Percentiles rank a stretch among this genome's conserved stretches.
phyloP scores from a whole-genome alignment of 768 basidiomycete species.

The Russula lepida region DNA sequence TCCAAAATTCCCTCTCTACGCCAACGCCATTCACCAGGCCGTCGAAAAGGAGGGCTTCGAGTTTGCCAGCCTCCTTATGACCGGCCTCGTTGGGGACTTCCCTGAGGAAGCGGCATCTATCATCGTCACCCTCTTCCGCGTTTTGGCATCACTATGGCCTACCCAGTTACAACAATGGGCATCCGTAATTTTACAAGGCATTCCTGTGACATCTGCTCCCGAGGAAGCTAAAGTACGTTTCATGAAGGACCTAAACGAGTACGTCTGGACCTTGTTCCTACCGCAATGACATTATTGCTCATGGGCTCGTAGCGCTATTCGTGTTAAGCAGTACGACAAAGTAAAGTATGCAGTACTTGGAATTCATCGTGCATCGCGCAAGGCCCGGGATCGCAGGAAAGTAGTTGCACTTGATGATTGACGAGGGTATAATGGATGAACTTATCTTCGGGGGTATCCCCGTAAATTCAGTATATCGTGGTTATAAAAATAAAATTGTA shows the following conservation, averaged over 20 bases:
- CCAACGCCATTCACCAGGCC: constrained; percentile 48
- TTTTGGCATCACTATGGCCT: constrained; percentile 59
- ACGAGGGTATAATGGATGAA: constrained; percentile 18
- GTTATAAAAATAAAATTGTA: not conserved
- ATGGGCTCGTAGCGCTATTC: constrained; percentile 47
- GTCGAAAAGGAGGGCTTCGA: constrained; percentile 66
- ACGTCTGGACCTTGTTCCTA: constrained; percentile 28
- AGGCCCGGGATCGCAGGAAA: constrained; percentile 56
- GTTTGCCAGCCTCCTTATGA: constrained; percentile 58
- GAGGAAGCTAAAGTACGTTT: constrained; percentile 63
- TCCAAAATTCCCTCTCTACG: constrained; percentile 55
- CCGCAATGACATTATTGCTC: constrained; percentile 8
- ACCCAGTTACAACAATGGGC: constrained; percentile 65
- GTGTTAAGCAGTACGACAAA: constrained; percentile 60
- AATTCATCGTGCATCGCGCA: constrained; percentile 67
- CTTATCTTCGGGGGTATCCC: constrained; percentile 3
- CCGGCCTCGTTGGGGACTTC: constrained; percentile 79
- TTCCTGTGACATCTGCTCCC: constrained; percentile 55
- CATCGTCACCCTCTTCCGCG: constrained; percentile 72
- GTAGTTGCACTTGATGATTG: constrained; percentile 35
- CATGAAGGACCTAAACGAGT: constrained; percentile 68
- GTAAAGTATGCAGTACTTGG: constrained; percentile 70
- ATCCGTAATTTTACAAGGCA: constrained; percentile 57
- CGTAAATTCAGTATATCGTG: not conserved
- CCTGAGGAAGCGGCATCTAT: constrained; percentile 72